Percentiles rank a stretch among this genome's conserved stretches.
Conservation (phyloP, 306 rosid species). For the Inga laurina region DNA sequence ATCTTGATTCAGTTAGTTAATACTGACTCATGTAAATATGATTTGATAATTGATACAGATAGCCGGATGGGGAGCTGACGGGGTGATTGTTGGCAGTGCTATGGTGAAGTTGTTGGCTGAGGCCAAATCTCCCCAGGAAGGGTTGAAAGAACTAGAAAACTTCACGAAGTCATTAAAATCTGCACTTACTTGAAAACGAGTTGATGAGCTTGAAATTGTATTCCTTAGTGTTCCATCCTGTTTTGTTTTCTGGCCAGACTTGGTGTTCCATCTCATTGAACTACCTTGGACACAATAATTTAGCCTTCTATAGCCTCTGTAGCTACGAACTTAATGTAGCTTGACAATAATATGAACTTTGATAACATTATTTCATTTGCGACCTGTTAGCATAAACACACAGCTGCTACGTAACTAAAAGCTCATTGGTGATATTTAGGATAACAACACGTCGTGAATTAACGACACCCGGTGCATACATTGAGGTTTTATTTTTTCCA, state of each 20-base stretch:
- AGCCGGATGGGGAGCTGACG: conserved; percentile 94
- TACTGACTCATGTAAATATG: conserved; percentile 14
- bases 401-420: background rate
- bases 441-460: too few relatives aligned
- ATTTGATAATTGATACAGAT: conserved; percentile 53
- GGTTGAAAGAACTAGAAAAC: conserved; percentile 69
- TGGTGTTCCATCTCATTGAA: conserved; percentile 5
- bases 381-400: background rate
- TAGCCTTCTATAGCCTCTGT: background rate
- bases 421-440: background rate
- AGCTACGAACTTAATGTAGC: background rate
- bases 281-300: background rate
- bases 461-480: too few relatives aligned
- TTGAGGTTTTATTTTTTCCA: too few relatives aligned
- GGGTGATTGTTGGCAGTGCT: conserved; percentile 94
- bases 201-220: conserved; percentile 1
- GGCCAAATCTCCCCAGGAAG: conserved; percentile 79
- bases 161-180: conserved; percentile 61
- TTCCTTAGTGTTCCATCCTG: background rate
- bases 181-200: conserved; percentile 51
- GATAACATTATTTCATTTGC: background rate
- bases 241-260: background rate
- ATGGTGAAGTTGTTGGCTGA: conserved; percentile 83
- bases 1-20: background rate
- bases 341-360: background rate